These are phyloP conservation scores for Hymenoscyphus fraxineus DNA, from an alignment of 2,329 filamentous ascomycete species.

Conservation along the genomic window DNA sequence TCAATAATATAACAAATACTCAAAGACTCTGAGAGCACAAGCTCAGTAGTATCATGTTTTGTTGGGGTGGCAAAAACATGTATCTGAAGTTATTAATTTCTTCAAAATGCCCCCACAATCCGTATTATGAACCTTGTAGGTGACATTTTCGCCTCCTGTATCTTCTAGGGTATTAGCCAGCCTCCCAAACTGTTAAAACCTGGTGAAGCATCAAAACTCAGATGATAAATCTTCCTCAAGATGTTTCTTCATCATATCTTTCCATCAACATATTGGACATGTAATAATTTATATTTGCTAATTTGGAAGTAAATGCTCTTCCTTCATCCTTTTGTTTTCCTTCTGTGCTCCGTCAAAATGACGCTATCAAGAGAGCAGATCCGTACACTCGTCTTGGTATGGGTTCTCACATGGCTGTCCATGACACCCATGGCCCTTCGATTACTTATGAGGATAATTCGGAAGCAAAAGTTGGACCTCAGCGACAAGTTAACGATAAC, in stretches of 20 bases:
- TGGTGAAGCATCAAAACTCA: slow-evolving; percentile 2
- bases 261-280: background rate
- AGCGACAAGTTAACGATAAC: slow-evolving; percentile 19
- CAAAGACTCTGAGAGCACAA: background rate
- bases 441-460: slow-evolving; percentile 12
- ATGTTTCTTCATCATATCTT: background rate
- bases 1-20: background rate
- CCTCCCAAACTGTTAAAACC: background rate
- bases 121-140: slow-evolving; percentile 2
- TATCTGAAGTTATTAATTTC: background rate
- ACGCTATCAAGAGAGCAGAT: slow-evolving; percentile 31
- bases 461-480: slow-evolving; percentile 13
- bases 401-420: slow-evolving; percentile 14
- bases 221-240: background rate
- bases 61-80: background rate
- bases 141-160: background rate
- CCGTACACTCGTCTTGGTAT: slow-evolving; percentile 12
- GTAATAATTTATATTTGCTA: background rate
- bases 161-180: slow-evolving; percentile 2
- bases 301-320: too few species aligned
- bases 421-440: slow-evolving; percentile 13
- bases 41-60: background rate
- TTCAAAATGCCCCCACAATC: background rate
- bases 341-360: slow-evolving; percentile 21
- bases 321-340: background rate